Conservation (phyloP, 2,329 filamentous ascomycete species). For the Colletotrichum sp. region DNA sequence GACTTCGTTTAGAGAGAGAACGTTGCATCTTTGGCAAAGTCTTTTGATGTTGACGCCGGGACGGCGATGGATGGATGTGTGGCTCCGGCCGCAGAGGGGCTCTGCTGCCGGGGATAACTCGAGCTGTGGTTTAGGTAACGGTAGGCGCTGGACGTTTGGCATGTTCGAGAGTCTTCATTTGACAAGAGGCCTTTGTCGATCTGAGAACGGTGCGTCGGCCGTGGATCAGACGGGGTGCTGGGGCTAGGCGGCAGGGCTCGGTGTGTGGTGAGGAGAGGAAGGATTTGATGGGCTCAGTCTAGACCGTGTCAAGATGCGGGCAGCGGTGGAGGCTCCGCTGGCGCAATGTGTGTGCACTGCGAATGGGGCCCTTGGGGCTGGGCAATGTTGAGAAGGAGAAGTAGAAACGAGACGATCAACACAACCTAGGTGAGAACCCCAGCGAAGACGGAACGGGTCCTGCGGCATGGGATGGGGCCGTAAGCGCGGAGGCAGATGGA, state of each 20-base stretch:
- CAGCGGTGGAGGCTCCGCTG: not conserved
- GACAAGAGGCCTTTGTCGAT: not conserved
- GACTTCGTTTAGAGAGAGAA: not conserved
- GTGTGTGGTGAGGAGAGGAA: not conserved
- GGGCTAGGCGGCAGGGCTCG: not conserved
- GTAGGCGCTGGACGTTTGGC: not conserved
- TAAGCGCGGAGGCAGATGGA: not conserved
- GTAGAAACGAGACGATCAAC: not conserved
- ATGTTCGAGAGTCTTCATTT: not conserved
- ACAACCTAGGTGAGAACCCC: not conserved
- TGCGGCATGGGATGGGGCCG: not conserved
- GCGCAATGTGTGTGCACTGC: not conserved
- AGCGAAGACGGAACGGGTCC: not conserved
- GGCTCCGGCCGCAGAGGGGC: not conserved
- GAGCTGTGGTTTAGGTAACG: not conserved
- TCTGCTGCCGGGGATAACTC: not conserved
- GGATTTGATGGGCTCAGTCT: not conserved
- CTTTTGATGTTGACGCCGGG: not conserved
- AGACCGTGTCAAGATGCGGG: slow-evolving; percentile 9
- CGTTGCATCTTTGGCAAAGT: not conserved
- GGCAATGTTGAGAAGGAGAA: not conserved
- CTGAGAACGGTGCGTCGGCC: not conserved
- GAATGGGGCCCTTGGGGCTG: not conserved
- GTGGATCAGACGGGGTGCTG: not conserved
- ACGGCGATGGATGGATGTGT: not conserved